Evolutionary conservation across 2,329 filamentous ascomycete genomes (phyloP).

Genomic region (Purpureocillium lavendulum): DNA sequence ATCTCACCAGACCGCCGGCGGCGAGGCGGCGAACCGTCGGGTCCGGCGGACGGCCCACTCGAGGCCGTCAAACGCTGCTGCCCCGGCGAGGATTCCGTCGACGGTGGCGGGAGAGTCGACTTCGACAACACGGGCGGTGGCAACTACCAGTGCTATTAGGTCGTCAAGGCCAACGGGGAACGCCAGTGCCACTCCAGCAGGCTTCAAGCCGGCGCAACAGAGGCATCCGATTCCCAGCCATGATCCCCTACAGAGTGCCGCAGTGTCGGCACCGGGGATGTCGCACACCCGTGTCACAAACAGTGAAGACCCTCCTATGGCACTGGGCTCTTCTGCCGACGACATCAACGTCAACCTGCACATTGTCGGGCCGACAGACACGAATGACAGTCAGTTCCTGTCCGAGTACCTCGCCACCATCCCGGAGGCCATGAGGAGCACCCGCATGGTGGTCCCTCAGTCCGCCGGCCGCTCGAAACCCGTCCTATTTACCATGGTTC

Average conservation of each 20-base stretch:
- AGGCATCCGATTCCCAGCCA: no score
- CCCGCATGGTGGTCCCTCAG: constrained; percentile 20
- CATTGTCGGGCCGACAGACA: constrained; percentile 51
- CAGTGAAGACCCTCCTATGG: constrained; percentile 17
- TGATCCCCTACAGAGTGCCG: no score
- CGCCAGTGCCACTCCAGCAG: no score
- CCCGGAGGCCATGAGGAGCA: constrained; percentile 17
- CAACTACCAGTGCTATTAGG: no score
- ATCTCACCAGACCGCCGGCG: constrained; percentile 10
- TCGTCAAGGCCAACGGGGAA: no score
- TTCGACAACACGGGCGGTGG: no score
- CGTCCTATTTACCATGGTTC: constrained; percentile 37
- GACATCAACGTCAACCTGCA: constrained; percentile 33
- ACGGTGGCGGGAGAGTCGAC: no score
- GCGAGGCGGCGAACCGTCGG: constrained; percentile 5
- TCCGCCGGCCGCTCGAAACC: constrained; percentile 24
- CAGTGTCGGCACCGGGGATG: neutral
- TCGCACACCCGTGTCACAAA: neutral
- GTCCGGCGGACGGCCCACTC: constrained; percentile 3
- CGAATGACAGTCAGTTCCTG: constrained; percentile 51
- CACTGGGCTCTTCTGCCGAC: constrained; percentile 23
- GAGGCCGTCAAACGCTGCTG: no score
- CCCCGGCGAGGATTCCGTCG: no score
- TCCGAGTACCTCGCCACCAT: constrained; percentile 44
- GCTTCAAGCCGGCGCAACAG: no score